Conservation (phyloP, 1,284 basidiomycete species). For the Ceratobasidium sp. region DNA sequence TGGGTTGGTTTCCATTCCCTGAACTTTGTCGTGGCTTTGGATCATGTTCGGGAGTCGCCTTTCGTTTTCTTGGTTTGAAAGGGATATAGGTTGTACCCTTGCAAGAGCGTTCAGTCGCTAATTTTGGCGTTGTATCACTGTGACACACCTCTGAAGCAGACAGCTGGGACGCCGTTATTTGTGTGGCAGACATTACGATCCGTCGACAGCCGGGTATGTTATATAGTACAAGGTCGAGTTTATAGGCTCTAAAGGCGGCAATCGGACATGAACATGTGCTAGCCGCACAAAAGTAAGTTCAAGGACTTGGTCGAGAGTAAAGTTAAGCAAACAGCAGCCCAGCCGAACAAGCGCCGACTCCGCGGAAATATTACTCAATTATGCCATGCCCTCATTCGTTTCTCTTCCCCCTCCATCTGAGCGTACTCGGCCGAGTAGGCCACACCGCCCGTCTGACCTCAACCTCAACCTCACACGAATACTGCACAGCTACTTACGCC, state of each 20-base stretch:
- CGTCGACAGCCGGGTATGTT: neutral
- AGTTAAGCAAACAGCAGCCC: slow-evolving; percentile 10
- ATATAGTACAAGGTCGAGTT: neutral
- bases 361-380: slow-evolving; percentile 31
- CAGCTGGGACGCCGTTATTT: neutral
- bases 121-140: neutral
- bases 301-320: slow-evolving; percentile 13
- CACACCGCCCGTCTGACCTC: neutral
- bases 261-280: too few relatives aligned
- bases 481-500: neutral
- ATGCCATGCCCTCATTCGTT: slow-evolving; percentile 24
- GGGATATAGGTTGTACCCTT: slow-evolving; percentile 16
- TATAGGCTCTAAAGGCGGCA: neutral
- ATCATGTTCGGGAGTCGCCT: neutral
- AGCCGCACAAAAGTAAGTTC: neutral
- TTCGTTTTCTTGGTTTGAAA: slow-evolving; percentile 21
- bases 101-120: neutral
- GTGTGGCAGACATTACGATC: neutral
- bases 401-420: slow-evolving; percentile 32
- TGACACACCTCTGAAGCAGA: slow-evolving; percentile 31
- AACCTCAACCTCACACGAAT: slow-evolving; percentile 28
- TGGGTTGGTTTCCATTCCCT: neutral
- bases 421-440: slow-evolving; percentile 19
- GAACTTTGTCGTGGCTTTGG: neutral
- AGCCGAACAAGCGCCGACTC: neutral